A percentile compares a stretch with the other conserved stretches of the same genome.
phyloP scores from a whole-genome alignment of 2,329 filamentous ascomycete genomes.

The Sphaceloma murrayae region DNA sequence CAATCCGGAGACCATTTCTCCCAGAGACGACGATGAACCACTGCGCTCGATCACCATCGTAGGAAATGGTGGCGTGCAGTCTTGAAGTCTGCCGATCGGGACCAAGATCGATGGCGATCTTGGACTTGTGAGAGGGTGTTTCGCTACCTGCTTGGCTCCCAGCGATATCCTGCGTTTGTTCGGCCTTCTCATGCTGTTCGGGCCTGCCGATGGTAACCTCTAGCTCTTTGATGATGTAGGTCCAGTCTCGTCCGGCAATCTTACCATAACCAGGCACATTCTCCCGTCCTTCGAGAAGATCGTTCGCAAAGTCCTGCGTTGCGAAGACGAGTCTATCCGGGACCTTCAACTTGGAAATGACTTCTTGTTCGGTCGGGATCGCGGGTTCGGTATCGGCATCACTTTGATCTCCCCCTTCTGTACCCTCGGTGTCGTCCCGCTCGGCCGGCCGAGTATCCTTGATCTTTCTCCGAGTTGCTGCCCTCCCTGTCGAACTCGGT shows the following conservation, averaged over 20 bases:
- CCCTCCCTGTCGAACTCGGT: slow-evolving; percentile 17
- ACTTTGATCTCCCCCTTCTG: slow-evolving; percentile 31
- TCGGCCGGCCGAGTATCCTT: slow-evolving; percentile 27
- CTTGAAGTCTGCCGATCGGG: slow-evolving; percentile 43
- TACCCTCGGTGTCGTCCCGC: slow-evolving; percentile 31
- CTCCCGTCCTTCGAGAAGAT: slow-evolving; percentile 38
- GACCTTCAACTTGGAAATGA: slow-evolving; percentile 35
- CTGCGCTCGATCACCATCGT: slow-evolving; percentile 39
- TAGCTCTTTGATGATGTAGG: slow-evolving; percentile 70
- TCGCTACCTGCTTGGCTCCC: slow-evolving; percentile 17
- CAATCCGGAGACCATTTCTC: slow-evolving; percentile 80
- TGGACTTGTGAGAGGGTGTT: slow-evolving; percentile 29
- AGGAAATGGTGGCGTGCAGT: slow-evolving; percentile 41
- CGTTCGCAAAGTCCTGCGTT: slow-evolving; percentile 47
- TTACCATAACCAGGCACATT: slow-evolving; percentile 62
- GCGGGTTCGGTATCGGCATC: slow-evolving; percentile 31
- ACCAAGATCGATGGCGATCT: slow-evolving; percentile 73
- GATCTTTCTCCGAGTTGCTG: slow-evolving; percentile 27
- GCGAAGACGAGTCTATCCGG: slow-evolving; percentile 45
- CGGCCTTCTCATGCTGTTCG: slow-evolving; percentile 27
- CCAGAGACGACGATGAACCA: slow-evolving; percentile 87
- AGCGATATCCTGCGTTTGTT: slow-evolving; percentile 20
- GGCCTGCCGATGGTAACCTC: slow-evolving; percentile 66
- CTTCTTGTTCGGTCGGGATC: slow-evolving; percentile 35
- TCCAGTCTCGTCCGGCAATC: slow-evolving; percentile 73